These are phyloP conservation scores for Clarkia xantiana DNA, from an alignment of 345 rosid species.

Conservation along the genomic window DNA sequence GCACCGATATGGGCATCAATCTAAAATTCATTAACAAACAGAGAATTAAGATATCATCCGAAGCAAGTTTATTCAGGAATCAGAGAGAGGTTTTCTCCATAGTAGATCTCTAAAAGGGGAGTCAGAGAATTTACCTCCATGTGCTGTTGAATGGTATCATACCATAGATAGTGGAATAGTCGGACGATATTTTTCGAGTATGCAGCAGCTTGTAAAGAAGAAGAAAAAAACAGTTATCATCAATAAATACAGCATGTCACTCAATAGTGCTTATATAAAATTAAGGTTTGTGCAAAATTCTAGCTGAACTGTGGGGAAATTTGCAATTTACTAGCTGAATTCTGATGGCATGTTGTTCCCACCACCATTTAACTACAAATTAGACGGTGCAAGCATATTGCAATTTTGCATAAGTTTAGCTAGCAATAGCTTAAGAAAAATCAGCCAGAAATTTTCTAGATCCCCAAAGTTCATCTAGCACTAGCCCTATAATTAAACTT, in stretches of 20 bases:
- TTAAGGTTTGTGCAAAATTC: no score
- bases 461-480: background rate
- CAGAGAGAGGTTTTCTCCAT: background rate
- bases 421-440: no score
- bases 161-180: constrained; percentile 15
- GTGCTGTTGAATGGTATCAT: constrained; percentile 17
- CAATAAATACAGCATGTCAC: no score
- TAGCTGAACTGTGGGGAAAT: no score
- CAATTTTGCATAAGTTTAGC: no score
- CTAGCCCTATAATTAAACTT: background rate
- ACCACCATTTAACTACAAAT: no score
- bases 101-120: background rate
- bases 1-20: constrained; percentile 66
- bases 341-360: background rate
- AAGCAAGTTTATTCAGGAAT: background rate
- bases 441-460: background rate
- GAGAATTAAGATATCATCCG: no score
- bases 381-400: no score
- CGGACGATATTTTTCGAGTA: constrained; percentile 31
- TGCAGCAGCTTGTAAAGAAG: constrained; percentile 26
- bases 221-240: no score
- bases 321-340: no score
- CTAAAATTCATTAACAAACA: constrained; percentile 15
- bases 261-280: no score
- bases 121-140: constrained; percentile 17